A percentile compares a stretch with the other conserved stretches of the same genome.
Conservation (phyloP, 192 early-diverging fungal species). For the Paraglomus brasilianum region DNA sequence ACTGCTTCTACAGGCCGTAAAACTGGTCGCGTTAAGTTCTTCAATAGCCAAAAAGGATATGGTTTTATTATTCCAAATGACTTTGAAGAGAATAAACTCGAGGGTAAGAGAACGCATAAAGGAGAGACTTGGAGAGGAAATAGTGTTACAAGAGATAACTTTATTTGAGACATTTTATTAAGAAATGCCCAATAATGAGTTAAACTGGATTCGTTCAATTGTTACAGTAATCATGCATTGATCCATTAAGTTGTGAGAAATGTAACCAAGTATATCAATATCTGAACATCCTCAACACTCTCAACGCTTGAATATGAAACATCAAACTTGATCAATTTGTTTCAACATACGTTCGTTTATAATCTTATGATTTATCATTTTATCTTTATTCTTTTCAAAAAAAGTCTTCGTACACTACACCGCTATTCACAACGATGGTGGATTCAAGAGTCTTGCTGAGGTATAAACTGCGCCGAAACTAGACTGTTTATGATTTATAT, state of each 20-base stretch:
- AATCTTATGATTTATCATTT: constrained; percentile 2
- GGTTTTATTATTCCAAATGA: constrained; percentile 83
- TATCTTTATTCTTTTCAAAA: constrained; percentile 27
- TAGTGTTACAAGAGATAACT: too few relatives aligned
- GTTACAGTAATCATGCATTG: too few relatives aligned
- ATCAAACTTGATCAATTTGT: too few relatives aligned
- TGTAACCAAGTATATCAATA: too few relatives aligned
- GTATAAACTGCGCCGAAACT: constrained; percentile 30
- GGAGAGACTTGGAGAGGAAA: too few relatives aligned
- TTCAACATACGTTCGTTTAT: too few relatives aligned
- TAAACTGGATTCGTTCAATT: too few relatives aligned
- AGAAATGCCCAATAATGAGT: too few relatives aligned
- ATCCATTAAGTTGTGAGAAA: too few relatives aligned
- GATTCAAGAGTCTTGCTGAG: constrained; percentile 75
- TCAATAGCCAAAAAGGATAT: constrained; percentile 84
- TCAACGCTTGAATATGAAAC: too few relatives aligned
- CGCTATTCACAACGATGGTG: constrained; percentile 71
- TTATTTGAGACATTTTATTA: too few relatives aligned
- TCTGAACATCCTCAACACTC: too few relatives aligned
- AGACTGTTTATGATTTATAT: not conserved
- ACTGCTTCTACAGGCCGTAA: constrained; percentile 39
- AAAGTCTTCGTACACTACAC: constrained; percentile 80
- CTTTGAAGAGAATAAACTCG: constrained; percentile 56
- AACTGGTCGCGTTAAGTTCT: constrained; percentile 78
- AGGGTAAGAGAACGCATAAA: constrained; percentile 57